A percentile compares a stretch with the other conserved stretches of the same genome.
These are phyloP conservation scores for Amanita jacksonii DNA, from an alignment of 768 basidiomycete genomes.

Conservation along the genomic window DNA sequence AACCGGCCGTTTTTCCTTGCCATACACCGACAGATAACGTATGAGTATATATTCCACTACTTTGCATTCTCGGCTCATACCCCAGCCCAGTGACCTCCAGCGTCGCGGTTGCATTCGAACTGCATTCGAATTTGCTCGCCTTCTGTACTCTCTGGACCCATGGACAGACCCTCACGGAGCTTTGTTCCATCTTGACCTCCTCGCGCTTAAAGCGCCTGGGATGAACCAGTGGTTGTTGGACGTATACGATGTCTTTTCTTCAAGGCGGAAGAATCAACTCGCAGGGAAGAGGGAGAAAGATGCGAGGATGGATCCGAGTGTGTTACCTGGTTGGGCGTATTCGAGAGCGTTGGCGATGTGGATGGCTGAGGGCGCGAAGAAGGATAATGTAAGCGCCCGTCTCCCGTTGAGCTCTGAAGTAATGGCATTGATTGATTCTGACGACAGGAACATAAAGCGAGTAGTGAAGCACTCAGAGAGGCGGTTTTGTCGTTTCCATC, in stretches of 20 bases:
- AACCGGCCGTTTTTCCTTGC: constrained; percentile 91
- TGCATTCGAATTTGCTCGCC: constrained; percentile 84
- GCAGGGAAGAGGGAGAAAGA: constrained; percentile 12
- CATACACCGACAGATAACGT: constrained; percentile 76
- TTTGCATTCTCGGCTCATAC: not conserved
- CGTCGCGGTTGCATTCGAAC: constrained; percentile 86
- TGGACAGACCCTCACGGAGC: constrained; percentile 85
- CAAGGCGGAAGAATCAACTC: constrained; percentile 13
- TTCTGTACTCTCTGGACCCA: constrained; percentile 80
- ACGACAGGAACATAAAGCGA: constrained; percentile 46
- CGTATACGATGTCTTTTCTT: constrained; percentile 41
- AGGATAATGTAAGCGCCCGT: constrained; percentile 28
- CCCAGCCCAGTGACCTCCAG: constrained; percentile 55
- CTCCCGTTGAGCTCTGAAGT: too few relatives aligned
- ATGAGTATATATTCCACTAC: constrained; percentile 23
- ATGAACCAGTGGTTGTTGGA: constrained; percentile 78
- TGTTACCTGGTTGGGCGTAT: constrained; percentile 75
- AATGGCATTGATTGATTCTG: too few relatives aligned
- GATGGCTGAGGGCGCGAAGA: constrained; percentile 36
- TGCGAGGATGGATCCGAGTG: constrained; percentile 37
- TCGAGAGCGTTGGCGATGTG: constrained; percentile 60
- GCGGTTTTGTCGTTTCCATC: constrained; percentile 77
- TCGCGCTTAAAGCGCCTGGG: constrained; percentile 65
- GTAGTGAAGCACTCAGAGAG: constrained; percentile 59
- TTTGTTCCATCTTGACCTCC: constrained; percentile 72